Base-by-base conservation (phyloP, 2,329 filamentous ascomycete species). In the Xylaria sp. region DNA sequence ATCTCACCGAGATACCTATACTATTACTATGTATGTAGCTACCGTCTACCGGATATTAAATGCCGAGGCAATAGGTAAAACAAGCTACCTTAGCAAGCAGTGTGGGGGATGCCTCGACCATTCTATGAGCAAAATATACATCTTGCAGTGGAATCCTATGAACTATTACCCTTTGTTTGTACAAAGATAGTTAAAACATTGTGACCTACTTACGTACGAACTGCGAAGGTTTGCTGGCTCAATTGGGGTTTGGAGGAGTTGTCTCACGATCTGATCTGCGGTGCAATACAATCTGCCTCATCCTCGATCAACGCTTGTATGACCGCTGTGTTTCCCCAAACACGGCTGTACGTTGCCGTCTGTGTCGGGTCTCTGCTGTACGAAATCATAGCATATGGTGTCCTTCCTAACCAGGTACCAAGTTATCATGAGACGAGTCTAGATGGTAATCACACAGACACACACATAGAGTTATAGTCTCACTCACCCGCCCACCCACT, bases 21-120 rank as follows among this genome's bases (percentile, higher is more conserved):
- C n/a, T n/a, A n/a, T n/a, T n/a, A n/a, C n/a, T n/a, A n/a, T n/a
- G n/a, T n/a, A n/a, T n/a, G n/a, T n/a, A 29, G 11, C 36, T 44
- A 42, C 31, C 44, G 44, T 47, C 42, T 58, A 49, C 55, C 55
- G 55, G 49, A 36, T 5, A 58, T 27, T 58, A 47, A 49, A 47
- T 44, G 29, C 55, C 55, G 55, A 58, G 55, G 55, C 44, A 58
- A 58, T 33, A 31, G 39, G 20, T 38, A 25, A 29, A 29, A 27
- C 27, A 31, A 51, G n/a, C n/a, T 25, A 22, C n/a, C 39, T 4
- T 38, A 42, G 22, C n/a, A 20, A 22, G 29, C 50, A 25, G 31
- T n/a, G 31, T 42, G 51, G 20, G 50, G n/a, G 27, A 36, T n/a
- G n/a, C n/a, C n/a, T n/a, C n/a, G n/a, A n/a, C 50, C 50, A 13